A percentile compares a stretch with the other conserved stretches of the same genome.
Evolutionary conservation across 2,329 filamentous ascomycete genomes (phyloP).

Genomic region (Ophiocordyceps camponoti-leonardi): DNA sequence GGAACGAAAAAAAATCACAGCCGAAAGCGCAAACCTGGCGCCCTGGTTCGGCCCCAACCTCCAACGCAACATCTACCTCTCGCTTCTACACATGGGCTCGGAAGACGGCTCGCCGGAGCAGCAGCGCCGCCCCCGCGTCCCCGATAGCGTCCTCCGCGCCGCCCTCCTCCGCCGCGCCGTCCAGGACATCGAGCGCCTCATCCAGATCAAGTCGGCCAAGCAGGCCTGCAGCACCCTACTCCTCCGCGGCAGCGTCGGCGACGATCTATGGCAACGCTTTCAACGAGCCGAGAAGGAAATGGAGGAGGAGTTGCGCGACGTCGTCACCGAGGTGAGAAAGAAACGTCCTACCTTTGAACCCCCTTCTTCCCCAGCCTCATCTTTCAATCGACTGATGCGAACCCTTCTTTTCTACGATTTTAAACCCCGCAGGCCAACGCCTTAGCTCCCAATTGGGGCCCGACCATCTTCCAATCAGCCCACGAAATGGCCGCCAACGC

Average conservation of each 20-base stretch:
- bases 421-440: constrained; percentile 62
- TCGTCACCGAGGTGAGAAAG: constrained; percentile 90
- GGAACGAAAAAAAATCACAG: constrained; percentile 20
- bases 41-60: constrained; percentile 90
- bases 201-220: constrained; percentile 78
- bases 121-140: constrained; percentile 50
- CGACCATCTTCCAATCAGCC: constrained; percentile 90
- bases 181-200: constrained; percentile 83
- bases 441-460: constrained; percentile 75
- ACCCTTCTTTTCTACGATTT: no score
- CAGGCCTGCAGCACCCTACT: constrained; percentile 68
- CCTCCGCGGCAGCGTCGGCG: constrained; percentile 82
- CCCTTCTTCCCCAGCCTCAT: no score
- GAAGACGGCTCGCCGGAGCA: constrained; percentile 33
- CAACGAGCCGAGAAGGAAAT: constrained; percentile 89
- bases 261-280: constrained; percentile 91
- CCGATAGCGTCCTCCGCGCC: constrained; percentile 73
- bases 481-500: constrained; percentile 89
- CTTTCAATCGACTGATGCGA: no score
- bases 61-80: constrained; percentile 87
- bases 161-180: constrained; percentile 77
- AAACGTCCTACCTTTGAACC: no score
- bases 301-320: constrained; percentile 87
- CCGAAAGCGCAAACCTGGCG: constrained; percentile 65
- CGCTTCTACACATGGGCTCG: constrained; percentile 64